Evolutionary conservation across 106 monocot genomes (phyloP), one percentile per base, ranked within the genome.

Genomic region (Dioscorea alata): DNA sequence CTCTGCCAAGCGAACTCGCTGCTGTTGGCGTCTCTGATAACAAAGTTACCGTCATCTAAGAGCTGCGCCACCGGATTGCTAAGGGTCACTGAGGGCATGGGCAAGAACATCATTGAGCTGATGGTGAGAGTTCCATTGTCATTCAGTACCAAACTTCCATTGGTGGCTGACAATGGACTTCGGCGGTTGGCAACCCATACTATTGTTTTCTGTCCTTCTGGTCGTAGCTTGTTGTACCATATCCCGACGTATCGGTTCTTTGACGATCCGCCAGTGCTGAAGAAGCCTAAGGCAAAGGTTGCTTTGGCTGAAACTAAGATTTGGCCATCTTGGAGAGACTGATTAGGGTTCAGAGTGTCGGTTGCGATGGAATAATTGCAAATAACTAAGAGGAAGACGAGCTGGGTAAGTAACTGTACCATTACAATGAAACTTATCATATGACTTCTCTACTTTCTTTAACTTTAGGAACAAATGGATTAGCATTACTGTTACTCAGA

Each of bases 141-240:
- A 23, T 24, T 33, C 64, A 84, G 49, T 7, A 56, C 35, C 8
- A 79, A 23, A 13, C 9, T 32, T 18, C 72, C 79, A 13, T 33
- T 32, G 18, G 25, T 19, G 22, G 49, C 23, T 12, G 69, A n/a
- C 1, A 84, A 23, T 0, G 79, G 79, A 14, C 14, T 49, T 8
- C 56, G 60, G 14, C 84, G 79, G 67, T 84, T 84, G 70, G 77
- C 85, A 2, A 85, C 78, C 85, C 85, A 85, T 13, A 85, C 71
- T 2, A 72, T 28, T 28, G 28, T 84, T 12, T 23, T 50, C 0
- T 6, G 1, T 28, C 28, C 21, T 2, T 69, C 28, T 1, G 28
- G 28, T 28, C 28, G 19, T 33, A 80, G 32, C 48, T 58, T 73
- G 67, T 77, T 42, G 66, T 77, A 78, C 82, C 82, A 81, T 8